A percentile compares a stretch with the other conserved stretches of the same genome.
These are phyloP conservation scores for Penicillium chermesinum DNA, from an alignment of 495 filamentous ascomycete species.

Conservation along the genomic window DNA sequence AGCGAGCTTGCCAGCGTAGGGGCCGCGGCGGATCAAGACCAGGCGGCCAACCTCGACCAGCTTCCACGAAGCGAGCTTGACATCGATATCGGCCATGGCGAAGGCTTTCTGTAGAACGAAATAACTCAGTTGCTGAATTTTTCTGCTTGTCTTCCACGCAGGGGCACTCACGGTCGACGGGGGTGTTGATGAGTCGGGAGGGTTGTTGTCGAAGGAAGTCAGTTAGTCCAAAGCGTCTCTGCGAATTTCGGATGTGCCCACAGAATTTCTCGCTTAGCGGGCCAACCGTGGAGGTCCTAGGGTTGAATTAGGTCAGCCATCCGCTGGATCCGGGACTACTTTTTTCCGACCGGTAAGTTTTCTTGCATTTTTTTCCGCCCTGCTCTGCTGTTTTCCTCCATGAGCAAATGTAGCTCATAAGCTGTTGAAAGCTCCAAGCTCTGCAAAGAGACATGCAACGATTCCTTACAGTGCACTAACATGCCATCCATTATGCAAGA, in stretches of 20 bases:
- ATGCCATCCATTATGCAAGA: background rate
- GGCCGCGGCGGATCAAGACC: slow-evolving; percentile 73
- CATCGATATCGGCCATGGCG: slow-evolving; percentile 63
- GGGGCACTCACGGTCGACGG: slow-evolving; percentile 44
- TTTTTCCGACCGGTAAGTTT: slow-evolving; percentile 11
- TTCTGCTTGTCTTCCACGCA: slow-evolving; percentile 10
- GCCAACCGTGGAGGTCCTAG: slow-evolving; percentile 32
- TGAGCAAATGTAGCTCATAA: slow-evolving; percentile 12
- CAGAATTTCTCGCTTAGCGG: slow-evolving; percentile 30
- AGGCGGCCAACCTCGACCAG: slow-evolving; percentile 96
- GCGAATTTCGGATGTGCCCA: slow-evolving; percentile 45
- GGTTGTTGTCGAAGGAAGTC: slow-evolving; percentile 46
- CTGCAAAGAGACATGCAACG: too few species aligned
- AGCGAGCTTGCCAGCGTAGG: slow-evolving; percentile 78
- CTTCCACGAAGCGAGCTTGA: slow-evolving; percentile 77
- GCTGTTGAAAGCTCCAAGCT: slow-evolving; percentile 7
- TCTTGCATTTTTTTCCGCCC: slow-evolving; percentile 19
- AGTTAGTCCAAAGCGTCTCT: slow-evolving; percentile 38
- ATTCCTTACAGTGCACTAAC: too few species aligned
- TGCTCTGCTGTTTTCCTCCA: slow-evolving; percentile 6
- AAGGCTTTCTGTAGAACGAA: slow-evolving; percentile 24
- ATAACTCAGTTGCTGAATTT: slow-evolving; percentile 21
- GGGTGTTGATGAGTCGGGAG: slow-evolving; percentile 35
- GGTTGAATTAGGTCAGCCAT: slow-evolving; percentile 29
- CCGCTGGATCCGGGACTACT: slow-evolving; percentile 1